Evolutionary conservation across 352 stramenopile genomes (phyloP).

Genomic region (Phytophthora fragariae): DNA sequence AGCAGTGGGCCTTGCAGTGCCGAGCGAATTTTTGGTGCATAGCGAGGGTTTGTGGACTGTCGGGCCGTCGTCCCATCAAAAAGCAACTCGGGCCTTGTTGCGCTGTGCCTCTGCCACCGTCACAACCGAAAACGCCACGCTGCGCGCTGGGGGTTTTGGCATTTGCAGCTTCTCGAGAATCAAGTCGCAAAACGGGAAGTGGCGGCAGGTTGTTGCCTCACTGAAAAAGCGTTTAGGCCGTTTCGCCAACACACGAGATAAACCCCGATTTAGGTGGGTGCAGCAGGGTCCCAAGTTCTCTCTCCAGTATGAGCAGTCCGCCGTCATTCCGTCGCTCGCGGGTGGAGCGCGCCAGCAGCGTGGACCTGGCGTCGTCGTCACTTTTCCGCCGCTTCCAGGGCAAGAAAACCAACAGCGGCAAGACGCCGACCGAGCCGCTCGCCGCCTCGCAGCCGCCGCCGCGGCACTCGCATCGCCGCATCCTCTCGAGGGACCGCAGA

Average conservation of each 20-base stretch:
- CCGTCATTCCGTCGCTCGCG: slow-evolving; percentile 27
- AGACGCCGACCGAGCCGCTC: slow-evolving; percentile 23
- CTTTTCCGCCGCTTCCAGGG: slow-evolving; percentile 37
- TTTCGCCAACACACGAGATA: slow-evolving; percentile 5
- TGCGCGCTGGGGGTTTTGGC: slow-evolving; percentile 8
- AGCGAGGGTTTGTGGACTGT: slow-evolving; percentile 31
- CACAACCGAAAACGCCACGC: slow-evolving; percentile 46
- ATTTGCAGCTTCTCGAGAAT: slow-evolving; percentile 6
- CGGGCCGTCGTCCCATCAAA: slow-evolving; percentile 27
- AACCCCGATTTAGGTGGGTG: slow-evolving; percentile 17
- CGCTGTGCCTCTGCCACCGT: slow-evolving; percentile 27
- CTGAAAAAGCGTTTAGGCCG: slow-evolving; percentile 2
- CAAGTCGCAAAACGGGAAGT: slow-evolving; percentile 12
- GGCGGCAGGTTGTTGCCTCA: slow-evolving; percentile 2
- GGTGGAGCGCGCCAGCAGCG: slow-evolving; percentile 33
- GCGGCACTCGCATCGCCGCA: slow-evolving; percentile 29
- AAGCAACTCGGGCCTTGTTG: slow-evolving; percentile 8
- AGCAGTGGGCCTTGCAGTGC: slow-evolving; percentile 25
- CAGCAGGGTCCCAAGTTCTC: not conserved
- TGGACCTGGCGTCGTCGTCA: slow-evolving; percentile 32
- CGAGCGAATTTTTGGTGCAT: slow-evolving; percentile 35
- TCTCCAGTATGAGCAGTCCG: slow-evolving; percentile 19
- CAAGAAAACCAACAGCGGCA: slow-evolving; percentile 22
- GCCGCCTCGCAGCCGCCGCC: slow-evolving; percentile 32
- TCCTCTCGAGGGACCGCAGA: slow-evolving; percentile 35